Evolutionary conservation across 352 stramenopile species (phyloP), one percentile per base, ranked within the genome.

Genomic region (Phytophthora pluvialis): DNA sequence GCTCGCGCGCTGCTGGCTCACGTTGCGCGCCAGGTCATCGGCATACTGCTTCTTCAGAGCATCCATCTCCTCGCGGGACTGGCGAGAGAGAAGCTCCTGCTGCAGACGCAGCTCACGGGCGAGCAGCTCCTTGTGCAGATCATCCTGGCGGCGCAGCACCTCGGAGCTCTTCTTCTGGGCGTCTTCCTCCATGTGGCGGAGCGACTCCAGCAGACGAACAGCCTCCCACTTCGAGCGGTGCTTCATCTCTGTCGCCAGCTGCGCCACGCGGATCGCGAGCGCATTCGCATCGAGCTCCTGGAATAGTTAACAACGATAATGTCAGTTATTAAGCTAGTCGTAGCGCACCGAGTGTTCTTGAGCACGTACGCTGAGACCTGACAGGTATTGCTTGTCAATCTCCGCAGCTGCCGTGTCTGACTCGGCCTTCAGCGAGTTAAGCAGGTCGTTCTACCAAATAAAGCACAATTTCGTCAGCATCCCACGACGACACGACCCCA

Each of bases 231-330:
- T 92, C 15, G 86, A 88, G 16, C 86, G 86, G 70, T 94, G 82
- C 81, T 94, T 94, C 86, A 94, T 94, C 70, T 94, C 86, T 4
- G 83, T 93, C 51, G 83, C 79, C 18, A 94, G 57, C 54, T 94
- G 86, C 3, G 86, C 83, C 21, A 94, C 82, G 28, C 86, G 86
- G 47, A 94, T 86, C 8, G 81, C 78, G n/a, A 94, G 60, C 40
- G 78, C 73, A 44, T 89, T 86, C 16, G 82, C 61, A 49, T 91
- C 86, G 49, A 94, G 62, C 39, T 90, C 78, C 83, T 91, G 33
- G 36, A 65, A 36, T 6, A 53, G 36, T 32, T 31, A 56, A 38
- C 7, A 33, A n/a, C 21, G 57, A 35, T 38, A 29, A 44, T 29
- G 62, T n/a, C 8, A 31, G 32, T n/a, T n/a, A 15, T 36, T 2